A percentile compares a stretch with the other conserved stretches of the same genome.
These are phyloP conservation scores for Monascus purpureus DNA, from an alignment of 495 filamentous ascomycete species.

Conservation along the genomic window DNA sequence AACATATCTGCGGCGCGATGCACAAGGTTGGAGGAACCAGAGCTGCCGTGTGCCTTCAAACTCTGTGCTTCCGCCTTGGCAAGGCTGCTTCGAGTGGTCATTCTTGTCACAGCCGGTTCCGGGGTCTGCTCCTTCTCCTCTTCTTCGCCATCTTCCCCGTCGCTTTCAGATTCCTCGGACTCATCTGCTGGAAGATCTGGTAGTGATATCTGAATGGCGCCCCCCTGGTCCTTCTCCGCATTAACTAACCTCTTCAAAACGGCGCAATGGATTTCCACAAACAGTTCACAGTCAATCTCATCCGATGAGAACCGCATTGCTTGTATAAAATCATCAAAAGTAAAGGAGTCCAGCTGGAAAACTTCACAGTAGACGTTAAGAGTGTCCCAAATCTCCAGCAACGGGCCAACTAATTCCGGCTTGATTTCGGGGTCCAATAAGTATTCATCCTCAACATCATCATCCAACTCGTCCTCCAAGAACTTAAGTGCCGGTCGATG, in stretches of 20 bases:
- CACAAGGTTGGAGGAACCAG: conserved; percentile 20
- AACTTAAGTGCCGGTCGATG: conserved; percentile 66
- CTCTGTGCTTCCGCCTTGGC: conserved; percentile 64
- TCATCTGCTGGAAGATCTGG: conserved; percentile 61
- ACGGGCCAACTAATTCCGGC: conserved; percentile 64
- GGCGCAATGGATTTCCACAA: conserved; percentile 84
- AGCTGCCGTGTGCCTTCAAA: conserved; percentile 34
- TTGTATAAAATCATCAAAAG: conserved; percentile 90
- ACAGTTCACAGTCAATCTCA: conserved; percentile 70
- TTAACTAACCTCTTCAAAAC: conserved; percentile 78
- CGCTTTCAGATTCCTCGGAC: conserved; percentile 44
- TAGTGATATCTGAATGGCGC: conserved; percentile 62
- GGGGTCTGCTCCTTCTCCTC: conserved; percentile 39
- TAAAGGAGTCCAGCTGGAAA: conserved; percentile 88
- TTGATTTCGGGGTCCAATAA: conserved; percentile 44
- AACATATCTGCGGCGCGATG: conserved; percentile 72
- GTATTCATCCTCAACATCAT: conserved; percentile 25
- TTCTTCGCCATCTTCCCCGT: conserved; percentile 42
- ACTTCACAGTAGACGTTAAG: conserved; percentile 93
- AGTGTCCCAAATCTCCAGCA: conserved; percentile 89
- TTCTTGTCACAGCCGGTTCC: conserved; percentile 48
- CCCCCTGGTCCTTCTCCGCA: conserved; percentile 52
- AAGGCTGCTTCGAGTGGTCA: conserved; percentile 73
- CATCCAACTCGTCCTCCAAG: conserved; percentile 43
- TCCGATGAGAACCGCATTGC: conserved; percentile 68